phyloP scores from a whole-genome alignment of 805 yeast species.

The Geotrichum ghanense region DNA sequence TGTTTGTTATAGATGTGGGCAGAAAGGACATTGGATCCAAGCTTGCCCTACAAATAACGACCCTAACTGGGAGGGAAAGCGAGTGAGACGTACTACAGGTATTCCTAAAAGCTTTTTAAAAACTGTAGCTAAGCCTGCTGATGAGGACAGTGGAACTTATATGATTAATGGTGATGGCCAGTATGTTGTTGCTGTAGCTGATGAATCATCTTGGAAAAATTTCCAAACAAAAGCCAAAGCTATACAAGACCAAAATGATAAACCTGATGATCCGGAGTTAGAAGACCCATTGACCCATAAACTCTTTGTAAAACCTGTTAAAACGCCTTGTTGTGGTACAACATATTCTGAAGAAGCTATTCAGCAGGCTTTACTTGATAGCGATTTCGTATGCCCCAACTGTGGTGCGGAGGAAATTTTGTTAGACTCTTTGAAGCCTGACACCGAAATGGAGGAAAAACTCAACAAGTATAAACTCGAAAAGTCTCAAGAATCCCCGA shows the following conservation, averaged over 20 bases:
- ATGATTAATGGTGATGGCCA: constrained; percentile 93
- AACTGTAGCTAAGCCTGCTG: constrained; percentile 71
- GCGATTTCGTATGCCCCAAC: constrained; percentile 84
- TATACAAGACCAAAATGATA: constrained; percentile 22
- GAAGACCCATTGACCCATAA: constrained; percentile 62
- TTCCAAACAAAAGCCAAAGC: constrained; percentile 58
- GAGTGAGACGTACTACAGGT: constrained; percentile 91
- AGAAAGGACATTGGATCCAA: constrained; percentile 89
- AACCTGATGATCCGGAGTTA: constrained; percentile 48
- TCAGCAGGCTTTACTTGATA: constrained; percentile 58
- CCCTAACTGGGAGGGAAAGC: constrained; percentile 86
- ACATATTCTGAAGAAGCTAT: constrained; percentile 49
- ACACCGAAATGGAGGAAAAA: constrained; percentile 45
- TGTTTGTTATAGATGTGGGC: constrained; percentile 93
- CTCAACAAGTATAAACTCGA: constrained; percentile 33
- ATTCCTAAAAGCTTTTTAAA: constrained; percentile 88
- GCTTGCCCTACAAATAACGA: constrained; percentile 92
- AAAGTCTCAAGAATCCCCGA: constrained; percentile 2
- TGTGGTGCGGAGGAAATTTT: constrained; percentile 66
- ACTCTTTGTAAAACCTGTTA: constrained; percentile 59
- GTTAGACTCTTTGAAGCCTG: constrained; percentile 58
- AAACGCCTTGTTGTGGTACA: constrained; percentile 68
- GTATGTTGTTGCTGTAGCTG: constrained; percentile 93
- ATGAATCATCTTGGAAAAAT: constrained; percentile 77
- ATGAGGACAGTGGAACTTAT: constrained; percentile 43